Percentiles rank a stretch among this genome's conserved stretches.
Evolutionary conservation across 2,329 filamentous ascomycete species (phyloP).

Genomic region (Emydomyces testavorans): DNA sequence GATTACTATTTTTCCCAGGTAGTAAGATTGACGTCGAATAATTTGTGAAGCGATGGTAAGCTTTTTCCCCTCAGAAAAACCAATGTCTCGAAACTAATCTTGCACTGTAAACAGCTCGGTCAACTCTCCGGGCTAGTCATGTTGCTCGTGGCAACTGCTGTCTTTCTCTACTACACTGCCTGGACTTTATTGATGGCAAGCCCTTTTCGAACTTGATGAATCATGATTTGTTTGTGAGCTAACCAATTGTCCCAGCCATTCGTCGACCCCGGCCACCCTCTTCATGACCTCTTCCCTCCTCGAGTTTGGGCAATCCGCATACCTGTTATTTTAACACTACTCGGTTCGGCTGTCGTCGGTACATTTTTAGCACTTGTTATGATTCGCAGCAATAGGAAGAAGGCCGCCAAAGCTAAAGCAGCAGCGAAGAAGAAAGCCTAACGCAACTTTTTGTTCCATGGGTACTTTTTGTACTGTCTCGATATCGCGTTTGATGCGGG

Average conservation of each 20-base stretch:
- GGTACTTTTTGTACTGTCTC: not conserved
- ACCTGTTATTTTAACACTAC: conserved; percentile 86
- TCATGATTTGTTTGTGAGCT: not conserved
- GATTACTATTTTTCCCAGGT: not conserved
- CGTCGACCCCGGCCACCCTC: conserved; percentile 84
- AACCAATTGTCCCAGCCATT: conserved; percentile 58
- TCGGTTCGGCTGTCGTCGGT: conserved; percentile 86
- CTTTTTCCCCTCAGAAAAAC: conserved; percentile 5
- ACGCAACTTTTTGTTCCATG: conserved; percentile 15
- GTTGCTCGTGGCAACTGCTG: conserved; percentile 59
- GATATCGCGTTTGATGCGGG: not conserved
- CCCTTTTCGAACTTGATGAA: not conserved
- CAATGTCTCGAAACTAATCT: not conserved
- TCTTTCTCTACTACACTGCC: conserved; percentile 87
- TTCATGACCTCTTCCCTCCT: conserved; percentile 90
- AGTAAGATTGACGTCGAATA: too few species aligned
- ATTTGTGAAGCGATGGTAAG: conserved; percentile 15
- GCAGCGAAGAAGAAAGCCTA: conserved; percentile 76
- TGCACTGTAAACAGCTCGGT: conserved; percentile 58
- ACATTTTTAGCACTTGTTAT: conserved; percentile 94
- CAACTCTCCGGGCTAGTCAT: conserved; percentile 67
- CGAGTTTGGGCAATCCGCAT: conserved; percentile 98
- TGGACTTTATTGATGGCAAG: conserved; percentile 95
- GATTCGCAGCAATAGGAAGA: conserved; percentile 98
- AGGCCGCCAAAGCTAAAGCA: conserved; percentile 82